Percentiles rank a stretch among this genome's conserved stretches.
Evolutionary conservation across 345 rosid genomes (phyloP).

Genomic region (Aurinia saxatilis): DNA sequence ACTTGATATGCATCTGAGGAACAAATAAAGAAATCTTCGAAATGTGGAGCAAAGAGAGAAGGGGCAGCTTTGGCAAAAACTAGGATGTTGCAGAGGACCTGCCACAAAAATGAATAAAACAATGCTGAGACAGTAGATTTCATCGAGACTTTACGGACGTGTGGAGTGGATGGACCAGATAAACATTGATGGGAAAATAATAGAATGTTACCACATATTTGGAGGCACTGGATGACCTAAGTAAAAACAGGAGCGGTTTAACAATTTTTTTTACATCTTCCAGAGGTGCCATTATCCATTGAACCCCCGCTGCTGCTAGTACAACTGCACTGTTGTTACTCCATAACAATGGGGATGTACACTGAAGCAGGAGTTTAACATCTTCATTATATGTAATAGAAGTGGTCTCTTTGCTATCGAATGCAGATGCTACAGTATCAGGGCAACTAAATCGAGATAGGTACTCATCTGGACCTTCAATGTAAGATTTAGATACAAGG

Average conservation of each 20-base stretch:
- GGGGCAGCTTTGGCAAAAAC: conserved; percentile 83
- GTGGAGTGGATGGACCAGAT: not conserved
- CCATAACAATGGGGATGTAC: conserved; percentile 93
- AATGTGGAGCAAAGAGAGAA: conserved; percentile 67
- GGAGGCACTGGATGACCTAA: conserved; percentile 81
- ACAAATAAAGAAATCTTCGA: conserved; percentile 65
- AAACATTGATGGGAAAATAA: not conserved
- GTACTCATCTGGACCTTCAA: conserved; percentile 93
- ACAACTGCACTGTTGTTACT: conserved; percentile 92
- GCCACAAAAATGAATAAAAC: conserved; percentile 22
- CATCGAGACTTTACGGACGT: not conserved
- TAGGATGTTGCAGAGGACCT: conserved; percentile 88
- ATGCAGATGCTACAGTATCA: conserved; percentile 30
- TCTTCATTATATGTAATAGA: conserved; percentile 62
- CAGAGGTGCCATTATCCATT: conserved; percentile 86
- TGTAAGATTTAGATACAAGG: conserved; percentile 59
- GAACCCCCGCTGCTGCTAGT: conserved; percentile 88
- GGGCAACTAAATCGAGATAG: conserved; percentile 50
- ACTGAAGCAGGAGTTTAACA: conserved; percentile 68
- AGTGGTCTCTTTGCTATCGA: conserved; percentile 43
- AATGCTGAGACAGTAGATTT: conserved; percentile 6
- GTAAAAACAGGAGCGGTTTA: conserved; percentile 79
- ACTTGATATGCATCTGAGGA: conserved; percentile 78
- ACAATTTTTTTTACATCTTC: conserved; percentile 73
- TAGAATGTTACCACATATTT: conserved; percentile 77